phyloP scores from a whole-genome alignment of 768 basidiomycete genomes.

The Strobilomyces dryophilus region DNA sequence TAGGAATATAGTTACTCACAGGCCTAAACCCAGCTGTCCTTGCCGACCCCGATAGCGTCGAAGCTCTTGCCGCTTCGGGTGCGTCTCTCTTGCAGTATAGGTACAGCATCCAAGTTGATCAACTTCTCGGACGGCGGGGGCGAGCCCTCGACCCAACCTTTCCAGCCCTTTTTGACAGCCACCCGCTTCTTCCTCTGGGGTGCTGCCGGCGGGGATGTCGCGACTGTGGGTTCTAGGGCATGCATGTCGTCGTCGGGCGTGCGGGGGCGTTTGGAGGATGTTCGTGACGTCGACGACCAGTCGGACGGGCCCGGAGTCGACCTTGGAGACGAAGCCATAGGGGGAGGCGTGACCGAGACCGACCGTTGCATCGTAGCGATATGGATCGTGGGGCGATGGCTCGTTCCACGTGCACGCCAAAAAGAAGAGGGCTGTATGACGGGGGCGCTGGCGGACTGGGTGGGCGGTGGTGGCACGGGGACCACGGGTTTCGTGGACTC shows the following conservation, averaged over 20 bases:
- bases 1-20: slow-evolving; percentile 37
- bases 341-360: slow-evolving; percentile 72
- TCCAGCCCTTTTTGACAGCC: slow-evolving; percentile 78
- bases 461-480: slow-evolving; percentile 9
- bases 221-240: slow-evolving; percentile 24
- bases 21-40: slow-evolving; percentile 69
- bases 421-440: slow-evolving; percentile 44
- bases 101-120: slow-evolving; percentile 74
- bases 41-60: slow-evolving; percentile 74
- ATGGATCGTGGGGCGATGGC: slow-evolving; percentile 55
- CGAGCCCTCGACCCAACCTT: slow-evolving; percentile 88
- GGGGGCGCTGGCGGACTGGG: slow-evolving; percentile 28
- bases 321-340: slow-evolving; percentile 58
- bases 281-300: slow-evolving; percentile 68
- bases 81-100: slow-evolving; percentile 65
- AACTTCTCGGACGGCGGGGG: slow-evolving; percentile 75
- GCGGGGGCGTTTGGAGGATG: slow-evolving; percentile 75
- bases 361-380: slow-evolving; percentile 68
- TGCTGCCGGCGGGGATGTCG: slow-evolving; percentile 17
- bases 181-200: slow-evolving; percentile 59
- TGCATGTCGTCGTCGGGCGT: slow-evolving; percentile 66
- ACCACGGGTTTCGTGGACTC: slow-evolving; percentile 15
- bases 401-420: slow-evolving; percentile 53
- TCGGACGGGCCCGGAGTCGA: slow-evolving; percentile 74
- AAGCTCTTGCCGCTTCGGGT: slow-evolving; percentile 86